Conservation (phyloP, 1,284 basidiomycete genomes). For the Naganishia sp. region DNA sequence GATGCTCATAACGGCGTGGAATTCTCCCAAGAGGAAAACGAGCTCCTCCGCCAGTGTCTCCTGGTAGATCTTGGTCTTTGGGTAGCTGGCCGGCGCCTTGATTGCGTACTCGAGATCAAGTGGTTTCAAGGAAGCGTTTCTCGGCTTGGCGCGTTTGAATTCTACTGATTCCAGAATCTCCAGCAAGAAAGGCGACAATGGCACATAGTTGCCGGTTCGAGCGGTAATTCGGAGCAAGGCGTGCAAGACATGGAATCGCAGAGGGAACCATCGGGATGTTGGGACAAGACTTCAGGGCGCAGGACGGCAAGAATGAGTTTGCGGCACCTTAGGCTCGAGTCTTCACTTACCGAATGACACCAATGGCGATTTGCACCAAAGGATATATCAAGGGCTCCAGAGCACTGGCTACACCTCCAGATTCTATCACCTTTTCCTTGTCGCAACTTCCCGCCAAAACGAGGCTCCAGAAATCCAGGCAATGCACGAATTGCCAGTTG, state of each 20-base stretch:
- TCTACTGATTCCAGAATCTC: conserved; percentile 78
- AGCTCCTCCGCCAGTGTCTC: conserved; percentile 84
- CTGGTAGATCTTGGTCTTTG: conserved; percentile 82
- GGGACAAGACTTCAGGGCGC: conserved; percentile 69
- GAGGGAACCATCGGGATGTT: conserved; percentile 75
- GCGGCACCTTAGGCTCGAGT: not conserved
- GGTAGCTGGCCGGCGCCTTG: conserved; percentile 82
- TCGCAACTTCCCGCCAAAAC: conserved; percentile 82
- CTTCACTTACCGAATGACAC: conserved; percentile 75
- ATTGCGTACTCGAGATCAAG: conserved; percentile 86
- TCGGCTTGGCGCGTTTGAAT: conserved; percentile 72
- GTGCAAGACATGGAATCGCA: conserved; percentile 72
- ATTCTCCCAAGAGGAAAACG: conserved; percentile 75
- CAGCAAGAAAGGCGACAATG: conserved; percentile 79
- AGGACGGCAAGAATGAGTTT: not conserved
- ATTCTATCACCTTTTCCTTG: conserved; percentile 60
- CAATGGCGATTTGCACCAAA: conserved; percentile 88
- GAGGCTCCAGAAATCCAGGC: conserved; percentile 92
- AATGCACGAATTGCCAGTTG: conserved; percentile 98
- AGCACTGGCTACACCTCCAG: conserved; percentile 66
- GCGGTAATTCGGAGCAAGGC: conserved; percentile 71
- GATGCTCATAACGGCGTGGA: conserved; percentile 62
- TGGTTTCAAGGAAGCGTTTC: conserved; percentile 83
- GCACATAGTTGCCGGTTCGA: conserved; percentile 84
- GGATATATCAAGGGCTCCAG: conserved; percentile 90